phyloP scores from a whole-genome alignment of 805 yeast species.

The Debaryomyces castellii region DNA sequence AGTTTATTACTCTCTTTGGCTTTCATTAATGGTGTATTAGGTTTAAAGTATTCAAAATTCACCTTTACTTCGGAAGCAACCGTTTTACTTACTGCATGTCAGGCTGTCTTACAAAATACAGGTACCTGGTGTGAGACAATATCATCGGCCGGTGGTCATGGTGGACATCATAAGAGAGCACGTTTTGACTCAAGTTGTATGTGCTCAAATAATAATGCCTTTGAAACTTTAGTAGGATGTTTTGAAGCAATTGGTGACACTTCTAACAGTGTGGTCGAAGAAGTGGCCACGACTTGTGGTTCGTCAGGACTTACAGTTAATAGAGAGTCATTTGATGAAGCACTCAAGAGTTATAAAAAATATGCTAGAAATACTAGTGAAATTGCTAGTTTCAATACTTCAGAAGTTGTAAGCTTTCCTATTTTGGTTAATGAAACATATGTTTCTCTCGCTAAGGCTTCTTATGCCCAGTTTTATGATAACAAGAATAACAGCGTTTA shows the following conservation, averaged over 20 bases:
- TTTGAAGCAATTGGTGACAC: slow-evolving; percentile 5
- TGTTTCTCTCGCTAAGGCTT: slow-evolving; percentile 8
- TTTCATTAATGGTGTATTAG: background rate
- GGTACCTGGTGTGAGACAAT: background rate
- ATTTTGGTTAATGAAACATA: slow-evolving; percentile 17
- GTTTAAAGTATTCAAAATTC: background rate
- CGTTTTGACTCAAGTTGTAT: slow-evolving; percentile 12
- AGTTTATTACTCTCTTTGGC: background rate
- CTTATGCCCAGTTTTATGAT: slow-evolving; percentile 19
- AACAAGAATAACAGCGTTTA: slow-evolving; percentile 23
- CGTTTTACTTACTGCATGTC: background rate
- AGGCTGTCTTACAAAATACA: background rate
- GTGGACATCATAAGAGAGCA: background rate
- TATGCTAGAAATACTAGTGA: slow-evolving; percentile 16
- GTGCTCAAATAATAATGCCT: slow-evolving; percentile 24
- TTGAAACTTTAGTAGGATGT: slow-evolving; percentile 34
- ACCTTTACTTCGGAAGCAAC: background rate
- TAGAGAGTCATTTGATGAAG: slow-evolving; percentile 12
- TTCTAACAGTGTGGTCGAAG: slow-evolving; percentile 9
- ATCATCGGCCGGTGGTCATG: background rate
- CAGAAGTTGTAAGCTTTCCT: slow-evolving; percentile 22
- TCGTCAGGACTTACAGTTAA: slow-evolving; percentile 21
- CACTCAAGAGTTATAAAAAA: slow-evolving; percentile 13
- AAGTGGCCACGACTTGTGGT: slow-evolving; percentile 7
- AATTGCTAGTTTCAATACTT: slow-evolving; percentile 21